Base-by-base conservation (phyloP, 331 rosid species). In the Telfairia occidentalis region DNA sequence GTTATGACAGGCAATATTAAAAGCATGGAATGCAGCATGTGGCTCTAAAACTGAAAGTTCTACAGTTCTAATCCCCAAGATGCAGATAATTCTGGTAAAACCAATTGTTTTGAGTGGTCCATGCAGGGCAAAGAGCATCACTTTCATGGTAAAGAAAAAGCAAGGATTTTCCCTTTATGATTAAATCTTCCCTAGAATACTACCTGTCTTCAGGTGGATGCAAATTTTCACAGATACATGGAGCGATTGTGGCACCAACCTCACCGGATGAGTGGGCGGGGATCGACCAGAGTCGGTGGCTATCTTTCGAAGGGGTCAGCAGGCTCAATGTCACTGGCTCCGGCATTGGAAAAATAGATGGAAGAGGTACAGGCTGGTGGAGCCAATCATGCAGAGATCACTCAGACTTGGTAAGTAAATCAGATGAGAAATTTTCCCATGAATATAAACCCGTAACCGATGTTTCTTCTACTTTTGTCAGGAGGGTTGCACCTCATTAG, bases 1-100 rank as follows among this genome's bases (percentile, higher is more conserved):
- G 69, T 10, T 53, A 4, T 37, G 18, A 19, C 64, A 80, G 85
- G 86, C 83, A 81, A 78, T 83, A 54, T 67, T 69, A 55, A 42
- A 66, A 50, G 83, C 86, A 49, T 85, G 85, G 84, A 73, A 76
- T 50, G 84, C 77, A 71, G 75, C 86, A 15, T 85, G 86, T 54
- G 35, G 16, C 55, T 49, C 81, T 55, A 63, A 40, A 78, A 69
- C 81, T 19, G 65, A 76, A 71, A 46, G 74, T 43, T 30, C 83
- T 38, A 35, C 66, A 28, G 12, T 85, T n/a, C 12, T 85, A 21
- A 49, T 82, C 67, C 80, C 86, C 19, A 38, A 65, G 24, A 53
- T 19, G 43, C 26, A 9, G 29, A 46, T 65, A 19, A 74, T 82
- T 82, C 42, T 85, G 49, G 81, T 82, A 2, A 37, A 75, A 64